Conservation (phyloP, 2,329 filamentous ascomycete genomes). For the Lachnellula arida region DNA sequence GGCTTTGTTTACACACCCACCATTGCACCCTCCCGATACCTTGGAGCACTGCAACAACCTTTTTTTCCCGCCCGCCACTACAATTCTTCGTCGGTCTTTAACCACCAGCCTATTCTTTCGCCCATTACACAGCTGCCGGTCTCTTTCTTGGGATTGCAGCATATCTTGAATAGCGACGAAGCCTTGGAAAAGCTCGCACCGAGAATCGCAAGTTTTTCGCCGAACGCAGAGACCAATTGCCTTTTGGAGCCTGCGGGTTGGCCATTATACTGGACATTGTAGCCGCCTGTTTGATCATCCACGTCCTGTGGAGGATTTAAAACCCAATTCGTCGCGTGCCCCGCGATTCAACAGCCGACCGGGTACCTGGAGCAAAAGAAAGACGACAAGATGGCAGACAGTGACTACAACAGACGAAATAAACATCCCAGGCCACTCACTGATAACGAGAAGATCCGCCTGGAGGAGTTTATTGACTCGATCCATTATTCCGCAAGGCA, state of each 20-base stretch:
- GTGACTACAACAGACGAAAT: conserved; percentile 78
- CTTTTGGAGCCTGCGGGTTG: no score
- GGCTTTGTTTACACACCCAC: no score
- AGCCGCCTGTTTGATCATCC: neutral
- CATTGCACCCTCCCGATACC: no score
- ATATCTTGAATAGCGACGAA: neutral
- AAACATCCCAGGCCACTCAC: conserved; percentile 74
- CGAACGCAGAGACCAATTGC: no score
- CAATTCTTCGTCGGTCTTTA: neutral
- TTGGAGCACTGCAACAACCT: no score
- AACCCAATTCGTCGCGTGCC: conserved; percentile 10
- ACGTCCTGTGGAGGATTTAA: neutral
- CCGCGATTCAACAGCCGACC: conserved; percentile 3
- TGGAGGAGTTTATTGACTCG: conserved; percentile 87
- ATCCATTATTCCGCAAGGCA: conserved; percentile 96
- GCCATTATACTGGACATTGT: no score
- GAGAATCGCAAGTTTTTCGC: no score
- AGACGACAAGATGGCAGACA: conserved; percentile 23
- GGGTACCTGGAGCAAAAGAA: neutral
- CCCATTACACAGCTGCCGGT: neutral
- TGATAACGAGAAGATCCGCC: conserved; percentile 72
- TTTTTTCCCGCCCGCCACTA: neutral
- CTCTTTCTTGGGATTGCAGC: neutral
- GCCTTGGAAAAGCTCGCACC: neutral
- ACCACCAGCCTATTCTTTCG: neutral